Conservation (phyloP, 129 eudicot genomes). For the Daucus carota region DNA sequence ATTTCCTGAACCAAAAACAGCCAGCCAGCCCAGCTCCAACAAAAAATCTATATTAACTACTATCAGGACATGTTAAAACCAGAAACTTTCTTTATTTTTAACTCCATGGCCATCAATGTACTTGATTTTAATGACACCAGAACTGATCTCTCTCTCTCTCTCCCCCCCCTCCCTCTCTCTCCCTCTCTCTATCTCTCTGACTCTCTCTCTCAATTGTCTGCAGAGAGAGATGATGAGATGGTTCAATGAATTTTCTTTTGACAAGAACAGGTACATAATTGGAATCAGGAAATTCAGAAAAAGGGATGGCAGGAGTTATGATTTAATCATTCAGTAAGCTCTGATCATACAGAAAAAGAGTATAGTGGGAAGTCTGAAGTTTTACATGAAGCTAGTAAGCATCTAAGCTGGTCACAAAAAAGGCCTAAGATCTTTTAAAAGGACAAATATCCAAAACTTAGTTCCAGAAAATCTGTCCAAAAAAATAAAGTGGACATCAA, state of each 20-base stretch:
- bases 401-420: not conserved
- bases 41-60: not conserved
- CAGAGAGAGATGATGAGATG: conserved; percentile 8
- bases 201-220: not conserved
- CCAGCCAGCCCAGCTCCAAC: conserved; percentile 4
- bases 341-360: not conserved
- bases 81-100: not conserved
- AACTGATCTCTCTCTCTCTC: not conserved
- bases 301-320: not conserved
- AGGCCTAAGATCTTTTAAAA: not conserved
- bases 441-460: conserved; percentile 7
- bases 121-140: not conserved
- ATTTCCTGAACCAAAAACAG: not conserved
- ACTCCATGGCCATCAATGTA: not conserved
- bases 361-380: not conserved
- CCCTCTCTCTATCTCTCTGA: not conserved
- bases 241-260: not conserved
- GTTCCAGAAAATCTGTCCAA: conserved; percentile 5
- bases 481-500: not conserved
- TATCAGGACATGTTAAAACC: conserved; percentile 3
- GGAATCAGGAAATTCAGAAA: not conserved
- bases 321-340: not conserved
- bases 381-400: conserved; percentile 2
- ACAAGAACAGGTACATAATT: not conserved
- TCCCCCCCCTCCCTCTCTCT: not conserved